Percentiles rank a stretch among this genome's conserved stretches.
Conservation (phyloP, 2,329 filamentous ascomycete genomes). For the Zasmidium angulare region DNA sequence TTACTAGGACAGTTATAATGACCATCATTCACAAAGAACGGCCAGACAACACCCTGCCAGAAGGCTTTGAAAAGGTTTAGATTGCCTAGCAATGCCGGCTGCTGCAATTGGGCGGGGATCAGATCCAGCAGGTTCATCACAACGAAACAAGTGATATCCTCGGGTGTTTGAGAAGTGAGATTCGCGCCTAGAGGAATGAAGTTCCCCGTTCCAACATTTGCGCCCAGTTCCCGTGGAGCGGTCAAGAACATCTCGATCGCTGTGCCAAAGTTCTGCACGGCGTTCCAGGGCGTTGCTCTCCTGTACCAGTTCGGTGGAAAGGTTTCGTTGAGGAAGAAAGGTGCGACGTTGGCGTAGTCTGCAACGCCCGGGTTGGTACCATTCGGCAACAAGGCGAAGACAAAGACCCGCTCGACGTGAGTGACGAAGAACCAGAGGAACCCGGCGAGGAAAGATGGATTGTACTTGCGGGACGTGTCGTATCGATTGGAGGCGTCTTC, state of each 20-base stretch:
- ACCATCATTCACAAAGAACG: not conserved
- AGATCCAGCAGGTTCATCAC: not conserved
- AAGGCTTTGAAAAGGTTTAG: not conserved
- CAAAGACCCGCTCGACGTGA: not conserved
- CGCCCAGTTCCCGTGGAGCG: not conserved
- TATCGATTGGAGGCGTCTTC: not conserved
- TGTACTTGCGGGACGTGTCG: not conserved
- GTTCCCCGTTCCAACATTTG: not conserved
- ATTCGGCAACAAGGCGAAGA: not conserved
- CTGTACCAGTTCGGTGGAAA: not conserved
- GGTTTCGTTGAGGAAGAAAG: not conserved
- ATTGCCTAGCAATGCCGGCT: not conserved
- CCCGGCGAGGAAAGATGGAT: not conserved
- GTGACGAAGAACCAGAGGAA: constrained; percentile 1
- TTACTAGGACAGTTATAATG: not conserved
- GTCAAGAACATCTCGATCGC: not conserved
- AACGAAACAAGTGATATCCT: not conserved
- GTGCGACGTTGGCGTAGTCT: not conserved
- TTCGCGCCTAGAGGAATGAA: not conserved
- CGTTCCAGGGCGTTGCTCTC: not conserved
- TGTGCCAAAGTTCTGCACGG: not conserved
- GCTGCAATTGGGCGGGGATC: not conserved
- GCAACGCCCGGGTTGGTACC: not conserved
- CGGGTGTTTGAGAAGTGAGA: not conserved
- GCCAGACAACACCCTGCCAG: not conserved